phyloP scores from a whole-genome alignment of 2,329 filamentous ascomycete genomes.

The Verticillium nubilum region DNA sequence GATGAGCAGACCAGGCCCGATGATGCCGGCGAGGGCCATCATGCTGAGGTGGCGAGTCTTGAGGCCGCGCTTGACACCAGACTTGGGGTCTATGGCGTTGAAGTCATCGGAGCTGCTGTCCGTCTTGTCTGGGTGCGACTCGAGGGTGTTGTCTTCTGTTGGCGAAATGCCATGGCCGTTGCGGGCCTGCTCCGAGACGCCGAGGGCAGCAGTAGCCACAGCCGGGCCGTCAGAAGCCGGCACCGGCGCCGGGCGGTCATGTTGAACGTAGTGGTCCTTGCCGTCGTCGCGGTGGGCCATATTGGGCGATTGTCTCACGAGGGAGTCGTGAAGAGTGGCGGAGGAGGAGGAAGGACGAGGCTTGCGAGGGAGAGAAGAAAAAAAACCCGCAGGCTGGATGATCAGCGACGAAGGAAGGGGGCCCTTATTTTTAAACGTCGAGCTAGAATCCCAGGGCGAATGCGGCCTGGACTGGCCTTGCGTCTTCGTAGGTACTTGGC shows the following conservation, averaged over 20 bases:
- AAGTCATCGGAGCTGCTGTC: conserved; percentile 29
- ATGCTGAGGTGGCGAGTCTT: conserved; percentile 64
- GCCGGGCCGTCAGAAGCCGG: background rate
- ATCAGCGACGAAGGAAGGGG: background rate
- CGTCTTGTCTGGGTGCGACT: background rate
- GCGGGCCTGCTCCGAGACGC: background rate
- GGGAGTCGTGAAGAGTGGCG: background rate
- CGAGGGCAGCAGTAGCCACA: background rate
- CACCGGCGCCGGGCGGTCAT: background rate
- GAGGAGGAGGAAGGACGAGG: background rate
- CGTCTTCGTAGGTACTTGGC: background rate
- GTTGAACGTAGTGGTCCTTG: background rate
- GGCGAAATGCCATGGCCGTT: background rate
- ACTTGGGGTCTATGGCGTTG: conserved; percentile 49
- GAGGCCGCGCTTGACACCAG: conserved; percentile 62
- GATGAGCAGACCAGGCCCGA: conserved; percentile 66
- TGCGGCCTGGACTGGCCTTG: background rate
- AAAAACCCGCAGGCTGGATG: background rate
- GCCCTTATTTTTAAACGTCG: background rate
- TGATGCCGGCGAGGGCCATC: conserved; percentile 58
- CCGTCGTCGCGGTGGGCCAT: background rate
- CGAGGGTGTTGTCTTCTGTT: conserved; percentile 1
- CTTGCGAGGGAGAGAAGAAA: background rate
- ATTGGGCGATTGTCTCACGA: background rate
- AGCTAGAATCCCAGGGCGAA: background rate